Percentiles rank a stretch among this genome's conserved stretches.
These are phyloP conservation scores for Suillus plorans DNA, from an alignment of 768 basidiomycete genomes.

Conservation along the genomic window DNA sequence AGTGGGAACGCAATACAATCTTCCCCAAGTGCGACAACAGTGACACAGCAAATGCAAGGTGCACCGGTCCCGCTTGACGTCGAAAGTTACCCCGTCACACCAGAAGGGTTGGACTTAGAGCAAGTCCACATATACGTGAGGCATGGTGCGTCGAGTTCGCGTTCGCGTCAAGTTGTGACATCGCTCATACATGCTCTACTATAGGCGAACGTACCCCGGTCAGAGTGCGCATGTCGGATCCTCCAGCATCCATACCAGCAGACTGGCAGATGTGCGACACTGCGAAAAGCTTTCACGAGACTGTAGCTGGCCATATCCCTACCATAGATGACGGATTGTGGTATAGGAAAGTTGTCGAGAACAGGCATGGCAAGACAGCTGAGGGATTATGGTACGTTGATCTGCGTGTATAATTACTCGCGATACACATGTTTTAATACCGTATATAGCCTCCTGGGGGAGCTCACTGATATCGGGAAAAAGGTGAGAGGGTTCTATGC, in stretches of 20 bases:
- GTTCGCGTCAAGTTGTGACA: background rate
- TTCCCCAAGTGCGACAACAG: background rate
- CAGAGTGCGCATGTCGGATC: slow-evolving; percentile 57
- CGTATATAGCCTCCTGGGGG: slow-evolving; percentile 45
- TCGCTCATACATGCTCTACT: too few relatives aligned
- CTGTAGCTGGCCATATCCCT: slow-evolving; percentile 34
- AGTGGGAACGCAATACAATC: background rate
- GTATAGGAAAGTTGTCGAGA: slow-evolving; percentile 53
- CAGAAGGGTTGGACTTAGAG: slow-evolving; percentile 48
- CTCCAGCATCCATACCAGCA: slow-evolving; percentile 65
- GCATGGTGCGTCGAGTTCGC: slow-evolving; percentile 54
- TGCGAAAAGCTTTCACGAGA: slow-evolving; percentile 46
- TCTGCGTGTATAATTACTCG: background rate
- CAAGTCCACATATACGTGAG: slow-evolving; percentile 77
- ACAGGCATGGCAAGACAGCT: slow-evolving; percentile 49
- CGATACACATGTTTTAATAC: background rate
- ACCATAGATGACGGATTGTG: slow-evolving; percentile 30
- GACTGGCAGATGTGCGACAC: slow-evolving; percentile 69
- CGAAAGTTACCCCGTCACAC: slow-evolving; percentile 49
- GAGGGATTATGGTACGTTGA: slow-evolving; percentile 59
- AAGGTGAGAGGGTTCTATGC: background rate
- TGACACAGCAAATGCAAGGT: slow-evolving; percentile 30
- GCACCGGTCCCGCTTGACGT: slow-evolving; percentile 49
- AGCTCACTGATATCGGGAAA: slow-evolving; percentile 61
- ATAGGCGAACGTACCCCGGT: slow-evolving; percentile 50